Conservation (phyloP, 352 stramenopile species). For the Nannochloropsis limnetica region DNA sequence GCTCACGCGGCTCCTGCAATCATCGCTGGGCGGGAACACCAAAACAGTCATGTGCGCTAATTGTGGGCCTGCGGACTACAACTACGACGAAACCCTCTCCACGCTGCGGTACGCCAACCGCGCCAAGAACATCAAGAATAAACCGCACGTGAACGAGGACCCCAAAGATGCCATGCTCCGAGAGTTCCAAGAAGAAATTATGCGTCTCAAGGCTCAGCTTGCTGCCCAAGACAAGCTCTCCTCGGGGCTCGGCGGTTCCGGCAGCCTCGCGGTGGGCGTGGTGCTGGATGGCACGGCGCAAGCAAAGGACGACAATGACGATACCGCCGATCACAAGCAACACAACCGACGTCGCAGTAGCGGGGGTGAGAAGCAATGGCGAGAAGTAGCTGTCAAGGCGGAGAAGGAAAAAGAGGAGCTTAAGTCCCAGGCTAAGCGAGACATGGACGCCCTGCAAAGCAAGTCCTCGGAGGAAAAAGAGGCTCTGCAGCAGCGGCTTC, state of each 20-base stretch:
- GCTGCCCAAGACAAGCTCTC: slow-evolving; percentile 39
- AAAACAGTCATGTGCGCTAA: slow-evolving; percentile 97
- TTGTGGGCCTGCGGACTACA: slow-evolving; percentile 90
- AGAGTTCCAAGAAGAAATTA: slow-evolving; percentile 92
- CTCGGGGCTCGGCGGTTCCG: slow-evolving; percentile 13
- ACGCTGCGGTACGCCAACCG: slow-evolving; percentile 88
- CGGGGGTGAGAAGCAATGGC: background rate
- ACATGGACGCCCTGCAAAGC: slow-evolving; percentile 38
- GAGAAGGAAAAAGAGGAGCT: slow-evolving; percentile 64
- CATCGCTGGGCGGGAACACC: slow-evolving; percentile 83
- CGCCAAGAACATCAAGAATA: slow-evolving; percentile 99
- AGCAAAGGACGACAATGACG: background rate
- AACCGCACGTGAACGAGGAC: slow-evolving; percentile 95
- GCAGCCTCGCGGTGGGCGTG: background rate
- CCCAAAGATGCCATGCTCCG: slow-evolving; percentile 94
- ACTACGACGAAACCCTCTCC: slow-evolving; percentile 96
- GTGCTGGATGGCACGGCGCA: background rate
- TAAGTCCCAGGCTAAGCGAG: slow-evolving; percentile 30
- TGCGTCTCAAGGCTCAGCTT: slow-evolving; percentile 72
- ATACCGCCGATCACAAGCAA: background rate
- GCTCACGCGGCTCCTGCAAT: slow-evolving; percentile 88
- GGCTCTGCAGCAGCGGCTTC: slow-evolving; percentile 70
- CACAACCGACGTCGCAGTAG: background rate
- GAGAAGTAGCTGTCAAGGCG: slow-evolving; percentile 67
- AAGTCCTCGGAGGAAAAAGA: slow-evolving; percentile 69